Evolutionary conservation across 768 basidiomycete genomes (phyloP), one percentile per base, ranked within the genome.

Genomic region (Royoungia palumana): DNA sequence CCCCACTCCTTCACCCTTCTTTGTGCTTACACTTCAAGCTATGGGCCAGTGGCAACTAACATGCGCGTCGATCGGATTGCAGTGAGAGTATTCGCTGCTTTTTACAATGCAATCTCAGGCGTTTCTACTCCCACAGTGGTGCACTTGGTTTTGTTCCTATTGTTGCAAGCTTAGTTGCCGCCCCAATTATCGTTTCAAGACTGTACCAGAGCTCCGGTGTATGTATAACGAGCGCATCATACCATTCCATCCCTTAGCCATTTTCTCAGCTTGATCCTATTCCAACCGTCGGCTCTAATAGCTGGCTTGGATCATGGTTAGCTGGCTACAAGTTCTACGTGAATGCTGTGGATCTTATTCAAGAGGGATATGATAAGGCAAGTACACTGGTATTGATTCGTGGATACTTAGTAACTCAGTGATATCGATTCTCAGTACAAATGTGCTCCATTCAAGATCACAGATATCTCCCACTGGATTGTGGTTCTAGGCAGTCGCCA

Each of bases 301-400:
- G 1, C 3, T 56, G 55, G 52, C 24, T 56, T 16, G 45, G 41
- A 6, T 44, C 55, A 10, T 54, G 47, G 52, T 47, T 34, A 44
- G 47, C 40, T 20, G 40, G 40, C 2, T 28, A 35, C 10, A 34
- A 35, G n/a, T 41, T 19, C 40, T 22, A 25, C 9, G 14, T 9
- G 13, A 42, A 42, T 13, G 47, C 22, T 28, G n/a, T 41, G 12
- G 8, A 16, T 11, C 3, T 36, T 20, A 36, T 49, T 20, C 25
- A 49, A 35, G 32, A 35, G 30, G 41, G 35, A 5, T 49, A 49
- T 19, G 35, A 37, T 14, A 37, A 42, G 25, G 47, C 11, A n/a
- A 6, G 39, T 41, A 12, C 7, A n/a, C 13, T 4, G 34, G 16
- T 5, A 7, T 9, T 10, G 7, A 3, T 6, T 8, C 20, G 25